Evolutionary conservation across 169 alveolate genomes (phyloP), one percentile per base, ranked within the genome.

Genomic region (Plasmodium ovale): DNA sequence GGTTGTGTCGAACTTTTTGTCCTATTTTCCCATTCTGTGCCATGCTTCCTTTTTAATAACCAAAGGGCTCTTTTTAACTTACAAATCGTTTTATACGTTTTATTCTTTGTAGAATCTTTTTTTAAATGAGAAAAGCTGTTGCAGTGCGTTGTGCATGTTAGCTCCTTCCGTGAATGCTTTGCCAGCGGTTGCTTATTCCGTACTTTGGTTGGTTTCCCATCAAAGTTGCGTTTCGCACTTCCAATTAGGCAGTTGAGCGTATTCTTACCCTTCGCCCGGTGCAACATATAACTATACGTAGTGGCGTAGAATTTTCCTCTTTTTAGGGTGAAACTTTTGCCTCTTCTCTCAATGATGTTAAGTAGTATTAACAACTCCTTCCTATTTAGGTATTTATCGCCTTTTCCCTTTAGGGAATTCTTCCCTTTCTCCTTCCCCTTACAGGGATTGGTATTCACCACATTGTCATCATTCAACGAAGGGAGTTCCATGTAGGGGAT

Each of bases 401-500:
- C 12, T 23, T 33, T 9, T 60, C 21, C 21, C 12, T 3, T 60
- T 25, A 10, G 16, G 1, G 5, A 12, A 14, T 60, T 60, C 14
- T 9, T 12, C 47, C 21, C 12, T 29, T 60, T 12, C 14, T 6
- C 9, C 31, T 27, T 60, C 14, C 27, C 14, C 14, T 12, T 9
- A 9, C 39, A 23, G 10, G 47, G 37, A 56, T 27, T 53, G 14
- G 25, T 54, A 14, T 72, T 23, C 29, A 16, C 47, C 27, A 9
- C 19, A 54, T 25, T 35, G 14, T 74, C 14, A 42, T 74, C 35
- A 39, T 59, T 44, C 16, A 65, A n/a, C n/a, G n/a, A n/a, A n/a
- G n/a, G n/a, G n/a, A n/a, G 27, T 68, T 84, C 72, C 37, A 62
- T 84, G 69, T 67, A 84, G 21, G 91, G 91, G 47, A 84, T 67